Evolutionary conservation across 2,329 filamentous ascomycete genomes (phyloP), one percentile per base, ranked within the genome.

Genomic region (Trichoderma endophyticum): DNA sequence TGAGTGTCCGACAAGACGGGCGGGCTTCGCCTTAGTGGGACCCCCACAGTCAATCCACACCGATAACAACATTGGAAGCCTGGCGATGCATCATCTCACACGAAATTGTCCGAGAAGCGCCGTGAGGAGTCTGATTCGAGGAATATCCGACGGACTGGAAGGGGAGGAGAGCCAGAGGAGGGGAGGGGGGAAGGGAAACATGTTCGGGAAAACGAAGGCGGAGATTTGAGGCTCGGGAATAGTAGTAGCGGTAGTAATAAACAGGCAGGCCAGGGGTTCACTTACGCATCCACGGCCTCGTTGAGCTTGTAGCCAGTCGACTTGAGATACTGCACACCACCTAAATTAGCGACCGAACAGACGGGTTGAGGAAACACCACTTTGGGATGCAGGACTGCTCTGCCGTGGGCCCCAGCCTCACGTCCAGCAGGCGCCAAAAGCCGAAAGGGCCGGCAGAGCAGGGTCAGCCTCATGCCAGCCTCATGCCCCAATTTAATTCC

Each of bases 211-310:
- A 62, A 61, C 36, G 28, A 61, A 59, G 66, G 43, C 66, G 48
- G 71, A 62, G 61, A 36, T 56, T 65, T 61, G 51, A 64, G 71
- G 56, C 59, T 48, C 24, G 34, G 39, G 15, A n/a, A 18, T 43
- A 43, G 39, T 7, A 43, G 39, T 43, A 43, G 39, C 2, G 7
- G 15, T 3, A n/a, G 39, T 43, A 1, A 43, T 12, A 32, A 39
- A 70, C 32, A 28, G 54, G 64, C 18, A 73, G 64, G 60, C 39
- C 18, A 73, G 67, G 48, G 51, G 48, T 43, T 43, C n/a, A 88
- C 88, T 88, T 83, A 89, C 88, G 84, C 80, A 81, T 89, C 86
- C 63, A 88, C 80, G 51, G 87, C 87, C 72, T 86, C 82, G 71
- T 88, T 84, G 7, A 89, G 77, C 76, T 84, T 86, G 77, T 85